Evolutionary conservation across 192 early-diverging fungal genomes (phyloP), one percentile per base, ranked within the genome.

Genomic region (Backusella tarrabulga): DNA sequence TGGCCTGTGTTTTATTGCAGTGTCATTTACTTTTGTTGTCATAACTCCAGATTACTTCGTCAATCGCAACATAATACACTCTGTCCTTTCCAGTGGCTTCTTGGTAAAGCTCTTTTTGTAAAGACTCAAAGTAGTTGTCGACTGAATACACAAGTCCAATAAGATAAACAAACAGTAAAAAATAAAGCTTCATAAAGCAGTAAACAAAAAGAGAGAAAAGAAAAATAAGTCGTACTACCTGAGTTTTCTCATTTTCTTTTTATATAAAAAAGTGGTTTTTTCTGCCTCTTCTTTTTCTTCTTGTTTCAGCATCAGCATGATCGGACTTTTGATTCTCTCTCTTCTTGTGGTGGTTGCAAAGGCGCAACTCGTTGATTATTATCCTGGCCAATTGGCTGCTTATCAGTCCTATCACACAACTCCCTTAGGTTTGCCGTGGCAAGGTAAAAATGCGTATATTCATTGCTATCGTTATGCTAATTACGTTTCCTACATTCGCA

Each of bases 1-100:
- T 44, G n/a, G 19, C 26, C 7, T 11, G 11, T 14, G 41, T 17
- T 35, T 23, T 70, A 4, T 38, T 69, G 11, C 7, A 40, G 38
- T 40, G 38, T 11, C 11, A 40, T 7, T 69, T 40, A 68, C 34
- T 36, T 68, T 36, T 69, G 12, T 17, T 68, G 67, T 35, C 67
- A 35, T 68, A 82, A 26, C 78, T 70, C 80, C 80, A 82, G 42
- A 72, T 40, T 12, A 78, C 56, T 63, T 82, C 67, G 19, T 82
- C 80, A 23, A 74, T 69, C 15, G 73, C 74, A 40, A 82, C 41
- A 66, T 78, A 77, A 46, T 78, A 77, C 14, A 68, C 78, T 11
- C 77, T 44, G 3, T 50, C 71, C 42, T 19, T 68, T 6, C 80
- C 80, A 4, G 44, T 68, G 15, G 23, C 23, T 15, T 42, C 26